Evolutionary conservation across 1,284 basidiomycete genomes (phyloP).

Genomic region (Malassezia globosa): DNA sequence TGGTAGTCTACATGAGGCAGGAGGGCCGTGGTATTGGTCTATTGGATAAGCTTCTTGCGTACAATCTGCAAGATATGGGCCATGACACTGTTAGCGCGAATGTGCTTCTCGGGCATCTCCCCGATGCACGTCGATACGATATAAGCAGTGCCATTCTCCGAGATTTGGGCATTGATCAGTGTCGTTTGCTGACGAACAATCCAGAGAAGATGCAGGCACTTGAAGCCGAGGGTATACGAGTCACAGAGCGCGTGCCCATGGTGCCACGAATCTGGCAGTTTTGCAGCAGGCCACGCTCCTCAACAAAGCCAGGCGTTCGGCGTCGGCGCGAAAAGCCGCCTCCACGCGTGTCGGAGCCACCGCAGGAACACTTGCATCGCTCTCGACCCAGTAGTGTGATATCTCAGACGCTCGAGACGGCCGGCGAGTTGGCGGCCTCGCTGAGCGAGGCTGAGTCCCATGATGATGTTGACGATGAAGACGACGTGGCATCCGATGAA

Average conservation of each 20-base stretch:
- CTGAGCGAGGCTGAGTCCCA: conserved; percentile 14
- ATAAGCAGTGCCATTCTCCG: conserved; percentile 78
- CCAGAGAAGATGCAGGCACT: conserved; percentile 89
- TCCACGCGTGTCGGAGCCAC: no score
- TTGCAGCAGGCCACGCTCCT: conserved; percentile 1
- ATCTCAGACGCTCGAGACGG: conserved; percentile 18
- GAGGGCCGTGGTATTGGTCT: conserved; percentile 98
- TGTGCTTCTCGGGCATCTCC: conserved; percentile 81
- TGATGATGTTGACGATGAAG: conserved; percentile 8
- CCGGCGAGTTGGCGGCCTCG: conserved; percentile 8
- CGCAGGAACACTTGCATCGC: neutral
- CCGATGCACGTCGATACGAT: conserved; percentile 87
- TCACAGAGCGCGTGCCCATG: conserved; percentile 83
- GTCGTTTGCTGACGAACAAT: conserved; percentile 83
- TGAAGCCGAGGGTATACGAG: conserved; percentile 66
- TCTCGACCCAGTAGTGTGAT: conserved; percentile 17
- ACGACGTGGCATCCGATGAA: conserved; percentile 10
- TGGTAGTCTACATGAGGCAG: conserved; percentile 89
- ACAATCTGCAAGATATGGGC: conserved; percentile 94
- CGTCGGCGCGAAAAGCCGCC: neutral
- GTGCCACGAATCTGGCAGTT: conserved; percentile 75
- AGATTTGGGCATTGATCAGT: conserved; percentile 66
- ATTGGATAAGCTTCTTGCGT: conserved; percentile 88
- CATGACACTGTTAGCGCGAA: conserved; percentile 98
- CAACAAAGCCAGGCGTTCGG: neutral